Conservation (phyloP, 192 early-diverging fungal genomes). For the Gaertneriomyces sp. region DNA sequence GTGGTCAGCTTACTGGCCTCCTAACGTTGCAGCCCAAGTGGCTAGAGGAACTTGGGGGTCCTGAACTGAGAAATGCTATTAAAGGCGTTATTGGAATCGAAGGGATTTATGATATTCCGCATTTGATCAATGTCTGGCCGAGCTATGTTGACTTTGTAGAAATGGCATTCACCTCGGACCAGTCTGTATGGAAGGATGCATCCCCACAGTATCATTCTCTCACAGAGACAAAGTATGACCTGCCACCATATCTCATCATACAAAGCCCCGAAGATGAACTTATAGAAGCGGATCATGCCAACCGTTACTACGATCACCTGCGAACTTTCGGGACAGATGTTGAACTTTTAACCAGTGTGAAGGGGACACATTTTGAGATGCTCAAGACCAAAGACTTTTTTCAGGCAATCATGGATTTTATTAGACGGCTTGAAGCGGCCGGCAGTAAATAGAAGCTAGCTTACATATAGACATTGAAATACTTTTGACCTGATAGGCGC, state of each 20-base stretch:
- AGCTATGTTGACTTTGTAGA: constrained; percentile 69
- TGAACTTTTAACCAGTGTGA: constrained; percentile 24
- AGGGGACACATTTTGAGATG: constrained; percentile 37
- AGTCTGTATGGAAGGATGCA: constrained; percentile 33
- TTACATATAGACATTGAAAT: too few relatives aligned
- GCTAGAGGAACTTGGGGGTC: constrained; percentile 21
- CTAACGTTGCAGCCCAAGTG: constrained; percentile 53
- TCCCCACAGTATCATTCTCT: constrained; percentile 46
- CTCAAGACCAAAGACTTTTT: constrained; percentile 27
- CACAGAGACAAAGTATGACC: neutral
- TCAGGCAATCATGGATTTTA: constrained; percentile 33
- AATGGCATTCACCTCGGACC: constrained; percentile 60
- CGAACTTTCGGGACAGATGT: neutral
- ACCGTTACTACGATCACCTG: constrained; percentile 40
- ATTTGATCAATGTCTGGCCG: constrained; percentile 60
- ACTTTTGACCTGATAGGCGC: neutral
- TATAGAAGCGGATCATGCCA: constrained; percentile 56
- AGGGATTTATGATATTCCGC: constrained; percentile 80
- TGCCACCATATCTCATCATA: constrained; percentile 59
- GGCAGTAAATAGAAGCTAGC: too few relatives aligned
- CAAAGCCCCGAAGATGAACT: constrained; percentile 70
- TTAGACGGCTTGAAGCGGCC: neutral
- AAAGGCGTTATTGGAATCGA: constrained; percentile 69
- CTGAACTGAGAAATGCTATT: constrained; percentile 2
- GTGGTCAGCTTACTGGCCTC: constrained; percentile 66